A percentile compares a stretch with the other conserved stretches of the same genome.
These are phyloP conservation scores for Turnera subulata DNA, from an alignment of 345 rosid species.

Conservation along the genomic window DNA sequence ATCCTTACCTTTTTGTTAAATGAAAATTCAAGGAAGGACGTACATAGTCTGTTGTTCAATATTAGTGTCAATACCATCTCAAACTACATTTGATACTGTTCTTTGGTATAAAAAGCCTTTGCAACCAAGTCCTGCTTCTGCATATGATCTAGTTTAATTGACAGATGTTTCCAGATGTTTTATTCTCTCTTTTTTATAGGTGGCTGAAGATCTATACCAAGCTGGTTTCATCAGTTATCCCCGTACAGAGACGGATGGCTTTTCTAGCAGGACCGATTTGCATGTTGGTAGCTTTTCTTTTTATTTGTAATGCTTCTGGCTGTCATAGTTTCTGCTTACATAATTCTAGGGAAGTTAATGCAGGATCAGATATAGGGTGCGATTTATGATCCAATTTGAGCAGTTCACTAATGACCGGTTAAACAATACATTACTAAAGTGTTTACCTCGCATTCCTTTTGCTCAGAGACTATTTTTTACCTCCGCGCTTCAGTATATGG, in stretches of 20 bases:
- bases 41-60: neutral
- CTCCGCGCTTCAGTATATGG: no score
- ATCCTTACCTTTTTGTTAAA: neutral
- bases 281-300: constrained; percentile 58
- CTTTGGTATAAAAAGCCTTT: neutral
- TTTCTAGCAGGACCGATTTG: constrained; percentile 84
- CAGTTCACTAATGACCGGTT: no score
- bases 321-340: neutral
- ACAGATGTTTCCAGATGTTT: neutral
- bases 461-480: no score
- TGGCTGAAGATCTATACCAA: constrained; percentile 95
- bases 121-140: neutral
- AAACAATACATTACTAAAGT: no score
- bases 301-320: neutral
- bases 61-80: neutral
- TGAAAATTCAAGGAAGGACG: neutral
- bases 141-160: neutral
- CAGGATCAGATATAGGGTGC: no score
- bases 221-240: constrained; percentile 98
- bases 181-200: constrained; percentile 45
- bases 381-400: no score
- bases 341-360: neutral
- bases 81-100: neutral
- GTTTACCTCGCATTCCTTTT: no score
- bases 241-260: constrained; percentile 92